phyloP scores from a whole-genome alignment of 2,329 filamentous ascomycete genomes.

The Thielaviopsis ethacetica region DNA sequence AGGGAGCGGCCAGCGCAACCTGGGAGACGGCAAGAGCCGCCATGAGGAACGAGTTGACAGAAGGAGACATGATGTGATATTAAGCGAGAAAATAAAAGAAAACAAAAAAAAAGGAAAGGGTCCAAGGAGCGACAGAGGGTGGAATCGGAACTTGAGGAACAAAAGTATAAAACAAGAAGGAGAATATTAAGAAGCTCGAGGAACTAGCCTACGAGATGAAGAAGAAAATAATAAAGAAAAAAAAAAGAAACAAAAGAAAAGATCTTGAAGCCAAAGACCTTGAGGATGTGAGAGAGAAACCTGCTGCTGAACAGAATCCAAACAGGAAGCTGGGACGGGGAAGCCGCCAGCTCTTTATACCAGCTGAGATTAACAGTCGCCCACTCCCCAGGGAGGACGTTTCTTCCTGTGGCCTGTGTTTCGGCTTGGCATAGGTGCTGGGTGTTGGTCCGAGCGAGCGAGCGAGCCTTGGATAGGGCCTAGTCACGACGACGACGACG shows the following conservation, averaged over 20 bases:
- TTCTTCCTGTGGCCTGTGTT: no score
- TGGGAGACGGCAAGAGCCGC: constrained; percentile 16
- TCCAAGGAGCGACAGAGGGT: no score
- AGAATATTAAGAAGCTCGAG: constrained; percentile 22
- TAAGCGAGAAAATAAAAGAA: neutral
- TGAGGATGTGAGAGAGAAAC: neutral
- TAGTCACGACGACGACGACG: no score
- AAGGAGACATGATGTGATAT: constrained; percentile 8
- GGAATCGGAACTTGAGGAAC: neutral
- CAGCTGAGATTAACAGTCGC: neutral
- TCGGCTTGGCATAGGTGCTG: no score
- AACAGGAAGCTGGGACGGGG: neutral
- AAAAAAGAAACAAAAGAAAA: constrained; percentile 3
- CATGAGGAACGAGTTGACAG: constrained; percentile 8
- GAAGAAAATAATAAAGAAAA: neutral
- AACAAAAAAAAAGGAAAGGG: neutral
- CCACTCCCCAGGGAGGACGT: neutral
- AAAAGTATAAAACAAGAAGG: constrained; percentile 19
- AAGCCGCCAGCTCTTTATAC: neutral
- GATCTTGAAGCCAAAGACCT: neutral
- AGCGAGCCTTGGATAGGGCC: no score
- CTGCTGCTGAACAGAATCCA: neutral
- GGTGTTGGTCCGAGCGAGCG: no score
- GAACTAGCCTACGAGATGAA: constrained; percentile 16
- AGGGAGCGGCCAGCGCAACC: constrained; percentile 12